Conservation (phyloP, 352 stramenopile genomes). For the Globisporangium nagaii region DNA sequence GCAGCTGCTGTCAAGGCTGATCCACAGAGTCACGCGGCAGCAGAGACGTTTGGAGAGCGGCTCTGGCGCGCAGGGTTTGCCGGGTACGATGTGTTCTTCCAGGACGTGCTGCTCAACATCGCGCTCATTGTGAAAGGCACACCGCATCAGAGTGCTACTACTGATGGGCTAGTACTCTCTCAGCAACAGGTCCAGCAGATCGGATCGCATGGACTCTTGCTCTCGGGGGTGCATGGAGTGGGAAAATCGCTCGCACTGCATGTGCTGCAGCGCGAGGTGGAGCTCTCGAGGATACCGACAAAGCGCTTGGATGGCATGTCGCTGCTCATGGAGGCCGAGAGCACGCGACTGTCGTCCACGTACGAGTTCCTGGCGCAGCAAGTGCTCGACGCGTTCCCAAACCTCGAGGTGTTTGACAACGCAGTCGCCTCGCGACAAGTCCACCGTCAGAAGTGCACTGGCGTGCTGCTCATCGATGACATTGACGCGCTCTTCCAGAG, state of each 20-base stretch:
- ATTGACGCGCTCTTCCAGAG: slow-evolving; percentile 60
- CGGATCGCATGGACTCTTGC: slow-evolving; percentile 44
- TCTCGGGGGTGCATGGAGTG: slow-evolving; percentile 57
- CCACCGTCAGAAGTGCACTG: slow-evolving; percentile 8
- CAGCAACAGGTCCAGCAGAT: slow-evolving; percentile 14
- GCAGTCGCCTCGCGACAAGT: background rate
- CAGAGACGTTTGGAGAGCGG: slow-evolving; percentile 15
- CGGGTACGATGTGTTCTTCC: slow-evolving; percentile 45
- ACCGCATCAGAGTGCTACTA: too few species aligned
- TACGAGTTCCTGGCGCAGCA: slow-evolving; percentile 55
- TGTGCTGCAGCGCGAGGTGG: slow-evolving; percentile 22
- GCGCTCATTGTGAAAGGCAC: slow-evolving; percentile 33
- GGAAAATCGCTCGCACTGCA: slow-evolving; percentile 55
- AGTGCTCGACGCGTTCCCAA: slow-evolving; percentile 25
- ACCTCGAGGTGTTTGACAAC: slow-evolving; percentile 4
- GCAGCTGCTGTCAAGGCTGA: too few species aligned
- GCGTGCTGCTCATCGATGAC: slow-evolving; percentile 68
- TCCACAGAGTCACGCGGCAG: background rate
- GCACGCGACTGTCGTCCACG: slow-evolving; percentile 29
- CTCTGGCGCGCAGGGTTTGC: slow-evolving; percentile 33
- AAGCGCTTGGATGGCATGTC: slow-evolving; percentile 38
- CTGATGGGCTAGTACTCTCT: too few species aligned
- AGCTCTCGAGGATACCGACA: slow-evolving; percentile 7
- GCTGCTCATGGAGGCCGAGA: slow-evolving; percentile 53
- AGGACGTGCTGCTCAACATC: slow-evolving; percentile 52